These are phyloP conservation scores for Amphicarpaea edgeworthii DNA, from an alignment of 306 rosid genomes.

Conservation along the genomic window DNA sequence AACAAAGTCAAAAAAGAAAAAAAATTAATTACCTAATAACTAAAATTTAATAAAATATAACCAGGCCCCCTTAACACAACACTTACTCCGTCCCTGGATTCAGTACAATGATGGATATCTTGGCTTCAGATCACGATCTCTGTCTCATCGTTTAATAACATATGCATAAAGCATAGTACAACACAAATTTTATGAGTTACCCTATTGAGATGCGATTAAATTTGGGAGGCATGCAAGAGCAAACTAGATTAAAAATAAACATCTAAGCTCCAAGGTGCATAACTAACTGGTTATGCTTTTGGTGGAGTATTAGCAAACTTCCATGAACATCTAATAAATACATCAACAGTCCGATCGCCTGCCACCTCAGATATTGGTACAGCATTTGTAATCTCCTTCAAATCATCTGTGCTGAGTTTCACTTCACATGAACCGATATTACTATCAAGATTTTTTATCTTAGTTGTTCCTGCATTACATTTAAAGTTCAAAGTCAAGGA, in stretches of 20 bases:
- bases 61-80: too few relatives aligned
- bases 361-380: conserved; percentile 53
- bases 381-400: conserved; percentile 60
- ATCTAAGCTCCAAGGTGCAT: conserved; percentile 18
- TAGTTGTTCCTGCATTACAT: conserved; percentile 78
- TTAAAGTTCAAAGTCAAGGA: too few relatives aligned
- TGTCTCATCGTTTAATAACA: neutral
- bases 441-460: conserved; percentile 62
- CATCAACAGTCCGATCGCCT: conserved; percentile 53
- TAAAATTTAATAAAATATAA: too few relatives aligned
- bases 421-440: conserved; percentile 59
- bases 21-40: too few relatives aligned
- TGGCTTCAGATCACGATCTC: neutral
- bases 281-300: conserved; percentile 30
- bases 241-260: neutral
- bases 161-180: neutral
- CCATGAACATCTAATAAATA: conserved; percentile 61
- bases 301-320: conserved; percentile 64
- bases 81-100: too few relatives aligned
- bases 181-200: conserved; percentile 14
- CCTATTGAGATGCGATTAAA: conserved; percentile 3
- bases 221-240: neutral
- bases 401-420: conserved; percentile 57
- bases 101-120: neutral
- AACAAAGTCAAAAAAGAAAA: too few relatives aligned